Conservation (phyloP, 2,329 filamentous ascomycete genomes). For the Chrysoporthe deuterocubensis region DNA sequence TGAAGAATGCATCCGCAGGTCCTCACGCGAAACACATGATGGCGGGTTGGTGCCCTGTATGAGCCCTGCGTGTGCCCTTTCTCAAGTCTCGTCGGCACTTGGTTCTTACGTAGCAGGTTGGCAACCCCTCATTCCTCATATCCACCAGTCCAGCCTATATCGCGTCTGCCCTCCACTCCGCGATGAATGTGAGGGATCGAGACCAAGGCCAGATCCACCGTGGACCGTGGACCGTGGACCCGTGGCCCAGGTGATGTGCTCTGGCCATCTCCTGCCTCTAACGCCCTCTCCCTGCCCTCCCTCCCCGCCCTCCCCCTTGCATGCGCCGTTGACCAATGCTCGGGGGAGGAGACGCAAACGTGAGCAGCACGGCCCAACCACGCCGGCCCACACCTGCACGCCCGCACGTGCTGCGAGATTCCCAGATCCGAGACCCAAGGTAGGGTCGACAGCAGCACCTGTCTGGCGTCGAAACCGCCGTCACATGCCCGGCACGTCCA, state of each 20-base stretch:
- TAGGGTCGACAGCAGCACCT: background rate
- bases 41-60: too few relatives aligned
- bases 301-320: background rate
- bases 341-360: background rate
- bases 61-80: too few relatives aligned
- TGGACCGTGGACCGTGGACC: too few relatives aligned
- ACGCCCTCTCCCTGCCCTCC: background rate
- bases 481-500: background rate
- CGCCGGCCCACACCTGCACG: background rate
- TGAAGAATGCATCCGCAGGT: too few relatives aligned
- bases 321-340: background rate
- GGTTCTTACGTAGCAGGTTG: background rate
- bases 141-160: background rate
- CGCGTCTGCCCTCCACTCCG: background rate
- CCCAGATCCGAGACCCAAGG: background rate
- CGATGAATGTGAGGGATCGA: too few relatives aligned
- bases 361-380: background rate
- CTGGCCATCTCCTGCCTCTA: background rate
- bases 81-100: too few relatives aligned
- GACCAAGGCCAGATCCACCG: too few relatives aligned
- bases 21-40: too few relatives aligned
- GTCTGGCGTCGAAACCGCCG: background rate
- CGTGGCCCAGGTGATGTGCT: background rate
- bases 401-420: background rate
- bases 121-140: too few relatives aligned